A percentile compares a stretch with the other conserved stretches of the same genome.
Evolutionary conservation across 441 rosid genomes (phyloP).

Genomic region (Populus hybrid): DNA sequence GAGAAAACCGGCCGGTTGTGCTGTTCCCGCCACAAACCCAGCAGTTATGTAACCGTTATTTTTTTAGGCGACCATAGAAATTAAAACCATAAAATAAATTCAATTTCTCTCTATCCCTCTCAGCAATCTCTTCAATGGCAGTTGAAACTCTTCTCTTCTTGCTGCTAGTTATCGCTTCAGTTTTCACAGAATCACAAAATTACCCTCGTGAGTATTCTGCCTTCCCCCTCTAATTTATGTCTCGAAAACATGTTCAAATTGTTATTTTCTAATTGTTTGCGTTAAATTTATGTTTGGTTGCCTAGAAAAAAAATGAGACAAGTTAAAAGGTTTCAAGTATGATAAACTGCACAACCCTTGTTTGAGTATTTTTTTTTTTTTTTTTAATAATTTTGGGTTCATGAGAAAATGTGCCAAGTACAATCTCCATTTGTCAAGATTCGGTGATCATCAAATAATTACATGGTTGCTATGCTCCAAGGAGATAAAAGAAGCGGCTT

Average conservation of each 20-base stretch:
- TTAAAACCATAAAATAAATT: background rate
- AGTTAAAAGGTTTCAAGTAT: background rate
- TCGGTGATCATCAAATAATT: too few relatives aligned
- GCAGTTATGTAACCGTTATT: slow-evolving; percentile 30
- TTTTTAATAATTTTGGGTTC: background rate
- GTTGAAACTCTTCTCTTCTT: slow-evolving; percentile 20
- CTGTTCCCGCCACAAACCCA: slow-evolving; percentile 18
- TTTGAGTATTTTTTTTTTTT: background rate
- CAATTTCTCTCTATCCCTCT: background rate
- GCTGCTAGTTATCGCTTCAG: slow-evolving; percentile 10
- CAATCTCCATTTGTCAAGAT: too few relatives aligned
- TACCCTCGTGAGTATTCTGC: slow-evolving; percentile 2
- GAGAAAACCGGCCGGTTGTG: background rate
- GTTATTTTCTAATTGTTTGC: background rate
- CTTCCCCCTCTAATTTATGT: background rate
- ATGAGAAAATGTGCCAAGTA: background rate
- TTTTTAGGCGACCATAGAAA: background rate
- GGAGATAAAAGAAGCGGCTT: too few relatives aligned
- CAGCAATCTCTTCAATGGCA: slow-evolving; percentile 20
- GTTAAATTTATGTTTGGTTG: too few relatives aligned
- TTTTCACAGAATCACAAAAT: slow-evolving; percentile 4
- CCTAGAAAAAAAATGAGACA: background rate
- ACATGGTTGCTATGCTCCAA: background rate
- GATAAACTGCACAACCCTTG: background rate
- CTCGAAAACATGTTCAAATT: background rate